These are phyloP conservation scores for Fusarium nematophilum DNA, from an alignment of 2,329 filamentous ascomycete species.

Conservation along the genomic window DNA sequence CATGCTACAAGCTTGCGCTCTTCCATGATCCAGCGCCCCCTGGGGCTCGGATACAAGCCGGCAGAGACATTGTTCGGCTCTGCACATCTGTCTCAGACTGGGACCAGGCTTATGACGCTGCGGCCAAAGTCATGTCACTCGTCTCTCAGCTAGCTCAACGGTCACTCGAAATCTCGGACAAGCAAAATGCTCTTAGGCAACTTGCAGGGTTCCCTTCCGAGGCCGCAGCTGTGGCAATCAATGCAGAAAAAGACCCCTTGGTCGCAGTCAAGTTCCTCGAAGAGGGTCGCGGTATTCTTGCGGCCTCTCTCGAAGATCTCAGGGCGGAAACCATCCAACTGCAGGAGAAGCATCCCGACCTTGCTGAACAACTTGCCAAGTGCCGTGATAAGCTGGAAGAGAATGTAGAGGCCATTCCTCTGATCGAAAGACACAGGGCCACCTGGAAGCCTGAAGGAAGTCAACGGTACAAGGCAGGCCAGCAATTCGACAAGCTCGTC, in stretches of 20 bases:
- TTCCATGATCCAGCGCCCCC: background rate
- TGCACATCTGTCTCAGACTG: background rate
- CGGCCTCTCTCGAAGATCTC: slow-evolving; percentile 3
- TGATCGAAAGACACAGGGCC: background rate
- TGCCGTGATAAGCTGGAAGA: background rate
- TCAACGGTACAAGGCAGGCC: background rate
- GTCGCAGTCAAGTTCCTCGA: slow-evolving; percentile 8
- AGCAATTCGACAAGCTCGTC: background rate
- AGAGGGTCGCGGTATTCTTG: slow-evolving; percentile 10
- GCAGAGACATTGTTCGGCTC: background rate
- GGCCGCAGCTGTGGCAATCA: slow-evolving; percentile 4
- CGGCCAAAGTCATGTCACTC: background rate
- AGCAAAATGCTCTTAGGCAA: background rate
- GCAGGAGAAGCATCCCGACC: background rate
- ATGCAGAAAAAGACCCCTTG: background rate
- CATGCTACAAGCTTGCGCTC: background rate
- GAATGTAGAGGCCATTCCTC: background rate
- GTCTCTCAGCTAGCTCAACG: background rate
- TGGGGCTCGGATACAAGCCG: background rate
- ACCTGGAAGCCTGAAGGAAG: too few species aligned
- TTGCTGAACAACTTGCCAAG: background rate
- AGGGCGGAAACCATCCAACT: background rate
- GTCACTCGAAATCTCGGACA: background rate
- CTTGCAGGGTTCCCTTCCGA: background rate
- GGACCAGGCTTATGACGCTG: background rate